These are phyloP conservation scores for Hemileia vastatrix DNA, from an alignment of 1,284 basidiomycete genomes.

Conservation along the genomic window DNA sequence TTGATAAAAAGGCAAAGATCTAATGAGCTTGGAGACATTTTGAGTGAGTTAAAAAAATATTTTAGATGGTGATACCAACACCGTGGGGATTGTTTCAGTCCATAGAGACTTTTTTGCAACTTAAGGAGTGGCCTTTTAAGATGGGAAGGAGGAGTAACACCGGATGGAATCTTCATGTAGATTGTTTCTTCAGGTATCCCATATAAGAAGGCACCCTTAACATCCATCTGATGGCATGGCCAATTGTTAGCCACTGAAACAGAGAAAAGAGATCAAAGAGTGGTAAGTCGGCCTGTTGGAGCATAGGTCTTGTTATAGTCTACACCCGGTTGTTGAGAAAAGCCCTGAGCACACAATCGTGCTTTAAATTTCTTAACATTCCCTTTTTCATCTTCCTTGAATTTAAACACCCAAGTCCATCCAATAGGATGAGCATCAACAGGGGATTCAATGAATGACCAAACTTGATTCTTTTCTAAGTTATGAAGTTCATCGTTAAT, in stretches of 20 bases:
- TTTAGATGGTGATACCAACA: not conserved
- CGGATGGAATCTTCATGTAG: constrained; percentile 2
- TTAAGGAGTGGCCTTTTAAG: not conserved
- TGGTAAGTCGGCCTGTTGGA: constrained; percentile 47
- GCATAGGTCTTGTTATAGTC: constrained; percentile 49
- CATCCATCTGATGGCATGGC: constrained; percentile 4
- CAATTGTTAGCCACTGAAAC: constrained; percentile 2
- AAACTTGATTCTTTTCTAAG: no score
- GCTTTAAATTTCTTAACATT: no score
- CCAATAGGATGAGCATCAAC: no score
- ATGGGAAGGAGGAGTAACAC: not conserved
- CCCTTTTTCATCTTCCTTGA: no score
- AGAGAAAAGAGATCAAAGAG: constrained; percentile 36
- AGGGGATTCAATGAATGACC: no score
- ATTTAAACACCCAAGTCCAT: no score
- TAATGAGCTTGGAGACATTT: no score
- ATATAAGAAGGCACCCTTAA: constrained; percentile 21
- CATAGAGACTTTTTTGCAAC: constrained; percentile 18
- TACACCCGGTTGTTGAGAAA: no score
- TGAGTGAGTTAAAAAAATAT: constrained; percentile 24
- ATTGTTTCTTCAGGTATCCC: constrained; percentile 4
- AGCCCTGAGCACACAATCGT: no score
- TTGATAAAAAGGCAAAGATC: no score
- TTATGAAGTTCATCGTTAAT: no score
- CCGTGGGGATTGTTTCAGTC: constrained; percentile 19